Base-by-base conservation (phyloP, 1,139 yeast genomes). In the Zygosaccharomyces pseudobailii region DNA sequence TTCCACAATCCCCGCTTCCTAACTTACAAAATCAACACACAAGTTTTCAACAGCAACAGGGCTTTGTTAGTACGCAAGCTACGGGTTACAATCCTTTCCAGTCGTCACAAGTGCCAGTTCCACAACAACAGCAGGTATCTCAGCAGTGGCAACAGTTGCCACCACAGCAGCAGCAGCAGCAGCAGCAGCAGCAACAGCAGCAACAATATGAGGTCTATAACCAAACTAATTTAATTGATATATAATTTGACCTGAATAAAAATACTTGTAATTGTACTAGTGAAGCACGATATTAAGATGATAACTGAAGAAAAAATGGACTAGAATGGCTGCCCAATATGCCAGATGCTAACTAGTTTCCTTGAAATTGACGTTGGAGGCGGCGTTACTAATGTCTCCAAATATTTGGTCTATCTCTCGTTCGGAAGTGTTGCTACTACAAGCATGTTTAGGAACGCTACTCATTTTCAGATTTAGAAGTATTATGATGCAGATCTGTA, bases 11-110 rank as follows among this genome's bases (percentile, higher is more conserved):
- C n/a, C 38, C 42, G 25, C 20, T 27, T 7, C 34, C 63, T 36
- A 55, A 58, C 42, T 46, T 56, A 21, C 51, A 51, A 66, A 63
- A 66, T 56, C 65, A 27, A 36, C 56, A 25, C 66, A 56, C 35
- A 66, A 63, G 17, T 51, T 78, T 44, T 67, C 70, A 50, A 70
- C 73, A 9, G 34, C 36, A 9, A 36, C 36, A 30, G 13, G 45
- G 45, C 25, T 22, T 40, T 19, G 9, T 20, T 5, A 38, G 34
- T 21, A 45, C 43, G 39, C 51, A 48, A 30, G 25, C 20, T n/a
- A 47, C 57, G 39, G 49, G 51, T 38, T 50, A 61, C 51, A 61
- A 48, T 19, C 56, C 51, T 36, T 43, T 37, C 41, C 59, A 32
- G 45, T 55, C 44, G 36, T 52, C 51, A 27, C 45, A 40, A 17